phyloP scores from a whole-genome alignment of 345 rosid genomes.

The Hevea brasiliensis region DNA sequence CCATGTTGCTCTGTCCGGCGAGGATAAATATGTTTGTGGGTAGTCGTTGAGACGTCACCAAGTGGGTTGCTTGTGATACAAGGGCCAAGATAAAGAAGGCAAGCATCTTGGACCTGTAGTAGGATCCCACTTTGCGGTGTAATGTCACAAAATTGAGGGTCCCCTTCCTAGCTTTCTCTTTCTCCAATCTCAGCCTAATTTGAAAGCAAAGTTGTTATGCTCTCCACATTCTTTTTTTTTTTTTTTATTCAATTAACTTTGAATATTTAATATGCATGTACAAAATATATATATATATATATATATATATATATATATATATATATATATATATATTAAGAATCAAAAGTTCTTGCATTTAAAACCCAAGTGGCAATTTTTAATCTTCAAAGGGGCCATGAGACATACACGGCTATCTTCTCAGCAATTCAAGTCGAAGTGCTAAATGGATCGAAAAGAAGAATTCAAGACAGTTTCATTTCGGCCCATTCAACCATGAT shows the following conservation, averaged over 20 bases:
- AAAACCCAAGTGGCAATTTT: no score
- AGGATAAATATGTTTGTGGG: constrained; percentile 26
- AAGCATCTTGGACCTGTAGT: constrained; percentile 5
- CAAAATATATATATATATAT: no score
- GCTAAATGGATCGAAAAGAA: no score
- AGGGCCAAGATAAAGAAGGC: constrained; percentile 7
- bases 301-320: no score
- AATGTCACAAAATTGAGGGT: constrained; percentile 1
- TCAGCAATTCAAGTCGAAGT: no score
- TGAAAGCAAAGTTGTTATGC: neutral
- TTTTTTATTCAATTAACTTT: neutral
- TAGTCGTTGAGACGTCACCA: neutral
- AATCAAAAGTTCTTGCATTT: no score
- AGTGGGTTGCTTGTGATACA: neutral
- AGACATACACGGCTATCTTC: no score
- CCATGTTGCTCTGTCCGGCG: constrained; percentile 41
- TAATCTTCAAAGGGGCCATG: no score
- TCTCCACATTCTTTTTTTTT: neutral
- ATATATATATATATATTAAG: no score
- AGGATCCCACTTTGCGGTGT: neutral
- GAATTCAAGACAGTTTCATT: no score
- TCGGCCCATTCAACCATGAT: no score
- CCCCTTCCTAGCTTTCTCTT: neutral
- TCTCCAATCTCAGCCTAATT: neutral
- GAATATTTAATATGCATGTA: no score